These are phyloP conservation scores for Paxillus rubicundulus DNA, from an alignment of 768 basidiomycete genomes.

Conservation along the genomic window DNA sequence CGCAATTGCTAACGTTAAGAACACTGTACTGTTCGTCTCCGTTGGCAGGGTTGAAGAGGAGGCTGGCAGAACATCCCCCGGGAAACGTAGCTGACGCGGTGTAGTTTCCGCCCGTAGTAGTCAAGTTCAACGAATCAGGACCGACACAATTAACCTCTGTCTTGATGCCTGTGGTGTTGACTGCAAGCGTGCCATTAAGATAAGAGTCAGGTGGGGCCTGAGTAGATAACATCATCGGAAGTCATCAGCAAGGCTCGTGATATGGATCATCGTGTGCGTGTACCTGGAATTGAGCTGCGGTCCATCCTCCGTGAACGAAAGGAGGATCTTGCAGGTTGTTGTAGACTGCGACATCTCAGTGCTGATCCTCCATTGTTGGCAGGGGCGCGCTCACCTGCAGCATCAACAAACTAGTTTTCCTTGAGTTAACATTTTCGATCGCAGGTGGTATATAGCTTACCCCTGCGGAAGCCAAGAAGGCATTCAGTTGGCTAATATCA, in stretches of 20 bases:
- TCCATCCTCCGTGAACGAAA: conserved; percentile 52
- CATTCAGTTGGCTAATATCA: conserved; percentile 43
- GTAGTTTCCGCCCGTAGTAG: conserved; percentile 27
- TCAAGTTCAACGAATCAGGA: conserved; percentile 32
- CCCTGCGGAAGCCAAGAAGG: conserved; percentile 61
- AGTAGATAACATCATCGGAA: not conserved
- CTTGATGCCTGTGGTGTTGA: conserved; percentile 49
- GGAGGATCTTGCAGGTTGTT: conserved; percentile 53
- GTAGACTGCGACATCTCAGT: conserved; percentile 22
- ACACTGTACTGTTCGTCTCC: conserved; percentile 52
- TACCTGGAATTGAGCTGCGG: conserved; percentile 53
- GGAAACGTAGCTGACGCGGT: conserved; percentile 44
- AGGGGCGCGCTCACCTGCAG: conserved; percentile 21
- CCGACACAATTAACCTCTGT: conserved; percentile 48
- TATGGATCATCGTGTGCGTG: conserved; percentile 6
- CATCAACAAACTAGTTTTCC: conserved; percentile 33
- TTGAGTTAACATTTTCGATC: not conserved
- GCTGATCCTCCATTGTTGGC: not conserved
- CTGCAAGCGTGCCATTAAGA: conserved; percentile 52
- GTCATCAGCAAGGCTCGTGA: not conserved
- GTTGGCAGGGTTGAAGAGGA: conserved; percentile 37
- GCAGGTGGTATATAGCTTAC: conserved; percentile 28
- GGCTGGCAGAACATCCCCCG: conserved; percentile 42
- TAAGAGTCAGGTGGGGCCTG: conserved; percentile 43
- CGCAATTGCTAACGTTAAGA: conserved; percentile 33